Conservation (phyloP, 129 eudicot genomes). For the Artemisia annua region DNA sequence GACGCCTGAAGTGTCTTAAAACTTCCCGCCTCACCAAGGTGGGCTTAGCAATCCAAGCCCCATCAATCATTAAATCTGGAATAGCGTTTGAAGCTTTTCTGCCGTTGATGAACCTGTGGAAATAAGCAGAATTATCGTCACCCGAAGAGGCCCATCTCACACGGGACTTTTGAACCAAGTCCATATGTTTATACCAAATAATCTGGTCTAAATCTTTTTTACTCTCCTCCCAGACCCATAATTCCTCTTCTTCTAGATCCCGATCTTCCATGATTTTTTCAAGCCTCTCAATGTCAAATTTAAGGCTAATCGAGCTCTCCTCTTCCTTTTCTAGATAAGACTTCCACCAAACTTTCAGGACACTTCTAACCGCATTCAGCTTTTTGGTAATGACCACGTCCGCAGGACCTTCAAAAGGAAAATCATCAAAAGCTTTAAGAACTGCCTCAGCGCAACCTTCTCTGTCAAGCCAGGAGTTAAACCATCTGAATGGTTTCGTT, state of each 20-base stretch:
- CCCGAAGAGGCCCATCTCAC: neutral
- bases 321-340: neutral
- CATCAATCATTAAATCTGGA: neutral
- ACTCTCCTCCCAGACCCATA: neutral
- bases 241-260: neutral
- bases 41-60: neutral
- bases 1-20: neutral
- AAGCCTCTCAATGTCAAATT: neutral
- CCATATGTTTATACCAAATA: neutral
- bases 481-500: neutral
- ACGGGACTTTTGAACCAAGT: neutral
- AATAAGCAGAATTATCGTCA: neutral
- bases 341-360: neutral
- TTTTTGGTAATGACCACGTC: neutral
- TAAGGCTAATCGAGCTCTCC: neutral
- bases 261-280: neutral
- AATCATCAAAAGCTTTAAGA: neutral
- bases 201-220: neutral
- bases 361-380: neutral
- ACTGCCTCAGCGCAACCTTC: neutral
- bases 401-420: neutral
- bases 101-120: neutral
- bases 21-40: neutral
- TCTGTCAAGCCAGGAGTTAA: neutral
- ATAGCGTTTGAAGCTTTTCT: neutral